phyloP scores from a whole-genome alignment of 768 basidiomycete species.

The Calocybe gangraenosa region DNA sequence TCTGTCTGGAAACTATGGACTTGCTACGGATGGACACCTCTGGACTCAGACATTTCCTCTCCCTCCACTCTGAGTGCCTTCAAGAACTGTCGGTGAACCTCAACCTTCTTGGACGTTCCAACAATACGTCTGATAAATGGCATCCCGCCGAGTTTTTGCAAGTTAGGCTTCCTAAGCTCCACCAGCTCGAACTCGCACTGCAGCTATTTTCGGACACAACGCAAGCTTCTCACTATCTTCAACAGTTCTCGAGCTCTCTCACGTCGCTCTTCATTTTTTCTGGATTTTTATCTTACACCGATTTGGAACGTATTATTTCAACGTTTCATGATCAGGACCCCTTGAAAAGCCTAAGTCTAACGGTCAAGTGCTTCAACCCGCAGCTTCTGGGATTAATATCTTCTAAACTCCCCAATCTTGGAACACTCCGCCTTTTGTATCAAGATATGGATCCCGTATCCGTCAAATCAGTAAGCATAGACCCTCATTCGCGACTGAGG shows the following conservation, averaged over 20 bases:
- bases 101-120: not conserved
- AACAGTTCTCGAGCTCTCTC: not conserved
- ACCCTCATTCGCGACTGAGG: too few relatives aligned
- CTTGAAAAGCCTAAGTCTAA: too few relatives aligned
- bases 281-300: not conserved
- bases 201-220: not conserved
- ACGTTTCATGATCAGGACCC: too few relatives aligned
- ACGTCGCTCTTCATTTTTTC: not conserved
- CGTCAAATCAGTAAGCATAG: too few relatives aligned
- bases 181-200: not conserved
- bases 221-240: not conserved
- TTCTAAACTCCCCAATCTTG: too few relatives aligned
- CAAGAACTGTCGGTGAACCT: not conserved
- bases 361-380: too few relatives aligned
- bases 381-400: too few relatives aligned
- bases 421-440: too few relatives aligned
- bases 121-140: not conserved
- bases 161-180: not conserved
- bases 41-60: not conserved
- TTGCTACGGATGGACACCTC: not conserved
- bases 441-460: too few relatives aligned
- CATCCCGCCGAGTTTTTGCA: not conserved
- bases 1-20: not conserved
- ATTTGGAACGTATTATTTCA: not conserved
- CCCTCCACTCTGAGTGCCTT: not conserved